phyloP scores from a whole-genome alignment of 768 basidiomycete genomes.

The Lactarius akahatsu region DNA sequence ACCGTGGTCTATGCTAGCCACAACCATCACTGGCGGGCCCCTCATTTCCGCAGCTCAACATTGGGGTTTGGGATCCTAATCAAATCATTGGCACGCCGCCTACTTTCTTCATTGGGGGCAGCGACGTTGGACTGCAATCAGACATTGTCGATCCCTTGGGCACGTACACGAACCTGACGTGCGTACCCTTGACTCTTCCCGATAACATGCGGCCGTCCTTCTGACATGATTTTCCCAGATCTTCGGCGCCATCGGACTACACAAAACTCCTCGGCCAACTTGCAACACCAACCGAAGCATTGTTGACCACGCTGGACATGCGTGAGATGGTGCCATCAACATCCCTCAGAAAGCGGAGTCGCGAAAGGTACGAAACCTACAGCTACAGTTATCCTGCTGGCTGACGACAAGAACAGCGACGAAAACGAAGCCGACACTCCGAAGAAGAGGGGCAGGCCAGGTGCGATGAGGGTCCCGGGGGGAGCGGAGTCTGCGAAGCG shows the following conservation, averaged over 20 bases:
- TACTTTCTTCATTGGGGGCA: too few relatives aligned
- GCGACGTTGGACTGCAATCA: too few relatives aligned
- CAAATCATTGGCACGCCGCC: too few relatives aligned
- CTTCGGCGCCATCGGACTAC: background rate
- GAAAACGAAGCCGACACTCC: background rate
- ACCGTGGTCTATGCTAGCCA: too few relatives aligned
- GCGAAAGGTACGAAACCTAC: background rate
- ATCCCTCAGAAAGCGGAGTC: background rate
- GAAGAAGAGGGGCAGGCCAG: background rate
- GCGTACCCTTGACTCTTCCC: background rate
- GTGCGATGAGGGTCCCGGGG: background rate
- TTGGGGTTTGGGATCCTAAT: too few relatives aligned
- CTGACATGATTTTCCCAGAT: background rate
- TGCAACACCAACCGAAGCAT: background rate
- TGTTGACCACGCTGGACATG: background rate
- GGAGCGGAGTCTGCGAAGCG: background rate
- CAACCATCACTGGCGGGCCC: too few relatives aligned
- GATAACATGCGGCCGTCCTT: too few relatives aligned
- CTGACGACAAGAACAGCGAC: background rate
- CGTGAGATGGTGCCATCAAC: background rate
- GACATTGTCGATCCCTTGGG: background rate
- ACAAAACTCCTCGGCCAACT: background rate
- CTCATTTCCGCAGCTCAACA: too few relatives aligned
- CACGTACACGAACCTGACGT: background rate
- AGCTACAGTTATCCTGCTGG: background rate